Conservation (phyloP, 2,329 filamentous ascomycete species). For the Harringtonia aguacate region DNA sequence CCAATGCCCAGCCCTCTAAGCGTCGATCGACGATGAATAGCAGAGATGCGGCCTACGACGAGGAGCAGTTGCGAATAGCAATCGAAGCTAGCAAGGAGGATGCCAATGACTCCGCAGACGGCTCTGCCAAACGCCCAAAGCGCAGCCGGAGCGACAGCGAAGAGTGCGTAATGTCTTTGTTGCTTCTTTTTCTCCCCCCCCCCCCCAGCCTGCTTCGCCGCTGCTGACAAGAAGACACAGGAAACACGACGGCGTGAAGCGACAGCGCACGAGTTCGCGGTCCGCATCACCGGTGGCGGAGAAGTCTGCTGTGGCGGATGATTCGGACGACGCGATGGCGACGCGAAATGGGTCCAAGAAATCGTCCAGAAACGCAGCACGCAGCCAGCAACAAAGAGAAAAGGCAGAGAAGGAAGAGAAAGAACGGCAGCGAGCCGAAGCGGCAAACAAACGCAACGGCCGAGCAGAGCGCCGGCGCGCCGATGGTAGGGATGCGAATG, state of each 20-base stretch:
- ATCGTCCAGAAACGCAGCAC: conserved; percentile 35
- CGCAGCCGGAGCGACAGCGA: conserved; percentile 83
- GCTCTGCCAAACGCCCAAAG: conserved; percentile 58
- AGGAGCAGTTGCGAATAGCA: conserved; percentile 82
- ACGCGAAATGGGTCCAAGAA: conserved; percentile 46
- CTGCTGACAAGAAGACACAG: conserved; percentile 29
- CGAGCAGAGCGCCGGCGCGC: conserved; percentile 69
- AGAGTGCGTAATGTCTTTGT: conserved; percentile 54
- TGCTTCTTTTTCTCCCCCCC: background rate
- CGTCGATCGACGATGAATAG: conserved; percentile 96
- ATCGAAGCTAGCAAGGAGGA: conserved; percentile 94
- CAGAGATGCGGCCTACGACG: conserved; percentile 86
- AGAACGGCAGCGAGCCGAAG: conserved; percentile 63
- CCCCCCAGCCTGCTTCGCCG: background rate
- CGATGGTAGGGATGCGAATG: conserved; percentile 50
- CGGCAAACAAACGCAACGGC: conserved; percentile 69
- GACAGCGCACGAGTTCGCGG: conserved; percentile 72
- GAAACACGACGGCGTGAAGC: conserved; percentile 60
- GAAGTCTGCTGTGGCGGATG: conserved; percentile 39
- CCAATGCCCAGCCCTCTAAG: conserved; percentile 54
- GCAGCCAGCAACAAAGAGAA: conserved; percentile 37
- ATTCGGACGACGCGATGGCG: conserved; percentile 60
- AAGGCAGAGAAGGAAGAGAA: conserved; percentile 61
- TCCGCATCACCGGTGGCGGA: conserved; percentile 52
- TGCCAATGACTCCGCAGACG: conserved; percentile 32